phyloP scores from a whole-genome alignment of 805 yeast species.

The Candida awuae region DNA sequence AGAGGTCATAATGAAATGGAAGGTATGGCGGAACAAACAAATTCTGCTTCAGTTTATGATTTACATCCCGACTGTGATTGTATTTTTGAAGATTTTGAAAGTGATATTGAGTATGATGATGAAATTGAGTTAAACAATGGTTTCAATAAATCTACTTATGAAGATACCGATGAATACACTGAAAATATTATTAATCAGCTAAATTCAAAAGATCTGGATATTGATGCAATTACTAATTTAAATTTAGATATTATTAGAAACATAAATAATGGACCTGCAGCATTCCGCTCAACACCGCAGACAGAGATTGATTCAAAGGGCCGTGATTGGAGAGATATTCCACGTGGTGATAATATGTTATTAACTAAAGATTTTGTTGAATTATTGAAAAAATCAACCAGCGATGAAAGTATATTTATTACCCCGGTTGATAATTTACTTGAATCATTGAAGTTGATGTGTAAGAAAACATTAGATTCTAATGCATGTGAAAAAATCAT shows the following conservation, averaged over 20 bases:
- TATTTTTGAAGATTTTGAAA: constrained; percentile 18
- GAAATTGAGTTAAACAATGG: too few relatives aligned
- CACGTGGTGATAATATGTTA: constrained; percentile 47
- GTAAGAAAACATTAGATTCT: constrained; percentile 21
- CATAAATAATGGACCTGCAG: constrained; percentile 20
- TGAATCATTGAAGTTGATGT: constrained; percentile 21
- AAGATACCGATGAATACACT: constrained; percentile 10
- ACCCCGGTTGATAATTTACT: constrained; percentile 24
- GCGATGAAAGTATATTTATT: constrained; percentile 18
- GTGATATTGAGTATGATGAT: constrained; percentile 16
- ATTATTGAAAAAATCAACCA: constrained; percentile 19
- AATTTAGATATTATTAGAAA: constrained; percentile 6
- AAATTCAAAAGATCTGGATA: constrained; percentile 2
- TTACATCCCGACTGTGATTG: constrained; percentile 33
- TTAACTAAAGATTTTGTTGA: constrained; percentile 24
- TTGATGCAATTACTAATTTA: constrained; percentile 1
- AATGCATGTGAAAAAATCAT: constrained; percentile 34
- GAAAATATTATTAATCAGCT: constrained; percentile 2
- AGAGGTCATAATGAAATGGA: constrained; percentile 10
- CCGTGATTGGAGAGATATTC: constrained; percentile 66
- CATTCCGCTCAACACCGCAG: constrained; percentile 29
- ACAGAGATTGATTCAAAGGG: constrained; percentile 53
- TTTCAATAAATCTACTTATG: too few relatives aligned
- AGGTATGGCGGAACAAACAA: not conserved
- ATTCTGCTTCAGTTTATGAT: constrained; percentile 16